Evolutionary conservation across 108 stramenopile species (phyloP), one percentile per base, ranked within the genome.

Genomic region (Nitzschia sp.): DNA sequence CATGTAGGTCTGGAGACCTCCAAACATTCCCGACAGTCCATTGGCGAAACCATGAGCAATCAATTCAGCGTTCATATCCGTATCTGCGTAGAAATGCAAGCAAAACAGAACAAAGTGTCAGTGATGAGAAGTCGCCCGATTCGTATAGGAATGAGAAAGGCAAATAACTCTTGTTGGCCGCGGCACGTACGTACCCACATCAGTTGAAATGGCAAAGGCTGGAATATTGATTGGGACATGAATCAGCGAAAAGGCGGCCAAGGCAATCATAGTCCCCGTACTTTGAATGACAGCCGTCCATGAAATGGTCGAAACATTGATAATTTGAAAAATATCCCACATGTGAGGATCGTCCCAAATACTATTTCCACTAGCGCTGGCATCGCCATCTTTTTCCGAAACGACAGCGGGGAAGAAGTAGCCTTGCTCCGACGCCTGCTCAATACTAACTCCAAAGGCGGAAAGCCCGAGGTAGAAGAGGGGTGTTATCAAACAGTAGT

Each of bases 151-250:
- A n/a, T n/a, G n/a, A n/a, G n/a, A n/a, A n/a, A n/a, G n/a, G n/a
- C n/a, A n/a, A n/a, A n/a, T n/a, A n/a, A n/a, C n/a, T n/a, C n/a
- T n/a, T n/a, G n/a, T n/a, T n/a, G n/a, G n/a, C n/a, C n/a, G n/a
- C n/a, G n/a, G n/a, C n/a, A n/a, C n/a, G 9, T 5, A 50, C 48
- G 9, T 50, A 50, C 48, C 88, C 23, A 75, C 78, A 63, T 86
- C 68, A n/a, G 84, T 78, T 3, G 87, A 89, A 23, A 89, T 77
- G 25, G 87, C 85, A 73, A 95, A 87, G 19, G 88, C 81, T 25
- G 94, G 94, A 36, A 95, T 89, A 50, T 95, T 95, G 44, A 95
- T 92, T 26, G 92, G 92, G 19, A 93, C 88, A 60, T 93, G 91
- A 54, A 91, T 73, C 23, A 89, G 69, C 22, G 83, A 81, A 72